Conservation (phyloP, 2,329 filamentous ascomycete species). For the Hypoxylon sp. region DNA sequence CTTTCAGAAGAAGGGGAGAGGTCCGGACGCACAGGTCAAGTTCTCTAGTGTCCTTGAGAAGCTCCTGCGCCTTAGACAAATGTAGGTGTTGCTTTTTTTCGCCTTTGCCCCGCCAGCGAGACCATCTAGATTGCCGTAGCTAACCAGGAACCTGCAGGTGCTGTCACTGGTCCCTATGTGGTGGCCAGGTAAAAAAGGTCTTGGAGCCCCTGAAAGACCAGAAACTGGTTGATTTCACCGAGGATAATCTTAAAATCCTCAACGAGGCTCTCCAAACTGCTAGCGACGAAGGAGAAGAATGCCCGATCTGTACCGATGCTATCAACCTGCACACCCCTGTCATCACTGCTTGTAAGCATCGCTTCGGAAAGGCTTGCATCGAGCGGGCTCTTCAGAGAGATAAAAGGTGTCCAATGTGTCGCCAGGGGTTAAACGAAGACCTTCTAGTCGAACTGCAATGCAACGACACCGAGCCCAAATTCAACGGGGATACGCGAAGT, state of each 20-base stretch:
- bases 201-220: conserved; percentile 73
- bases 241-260: conserved; percentile 75
- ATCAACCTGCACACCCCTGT: conserved; percentile 70
- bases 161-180: conserved; percentile 87
- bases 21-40: conserved; percentile 36
- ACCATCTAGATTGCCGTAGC: conserved; percentile 29
- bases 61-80: conserved; percentile 81
- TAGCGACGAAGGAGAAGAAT: conserved; percentile 84
- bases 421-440: conserved; percentile 69
- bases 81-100: conserved; percentile 52
- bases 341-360: conserved; percentile 86
- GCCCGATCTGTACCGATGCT: conserved; percentile 80
- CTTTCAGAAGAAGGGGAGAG: conserved; percentile 58
- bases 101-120: conserved; percentile 36
- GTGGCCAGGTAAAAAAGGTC: conserved; percentile 76
- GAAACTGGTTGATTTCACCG: conserved; percentile 73
- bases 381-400: conserved; percentile 76
- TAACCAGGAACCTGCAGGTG: conserved; percentile 59
- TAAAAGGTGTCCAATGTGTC: conserved; percentile 85
- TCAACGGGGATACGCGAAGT: conserved; percentile 72
- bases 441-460: conserved; percentile 71
- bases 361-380: conserved; percentile 80
- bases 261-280: conserved; percentile 79
- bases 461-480: conserved; percentile 59
- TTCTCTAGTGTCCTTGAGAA: conserved; percentile 84